Conservation (phyloP, 164 flowering plant species). For the Chloranthus sessilifolius region DNA sequence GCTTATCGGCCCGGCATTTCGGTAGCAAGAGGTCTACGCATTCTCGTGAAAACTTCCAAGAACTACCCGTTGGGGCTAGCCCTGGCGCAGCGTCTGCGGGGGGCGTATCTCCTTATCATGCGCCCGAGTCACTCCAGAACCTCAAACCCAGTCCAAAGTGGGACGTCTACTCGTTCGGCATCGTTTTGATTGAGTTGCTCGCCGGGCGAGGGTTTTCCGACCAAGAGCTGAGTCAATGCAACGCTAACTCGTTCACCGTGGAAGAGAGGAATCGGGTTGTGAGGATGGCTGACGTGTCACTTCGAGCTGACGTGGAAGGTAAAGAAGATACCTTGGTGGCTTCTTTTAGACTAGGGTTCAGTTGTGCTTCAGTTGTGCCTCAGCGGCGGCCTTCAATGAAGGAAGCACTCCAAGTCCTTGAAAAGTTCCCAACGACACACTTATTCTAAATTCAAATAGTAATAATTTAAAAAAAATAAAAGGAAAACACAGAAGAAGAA, state of each 20-base stretch:
- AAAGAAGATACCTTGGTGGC: conserved; percentile 70
- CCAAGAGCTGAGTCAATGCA: conserved; percentile 51
- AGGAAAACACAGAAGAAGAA: not conserved
- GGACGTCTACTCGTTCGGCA: conserved; percentile 91
- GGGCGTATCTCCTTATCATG: conserved; percentile 60
- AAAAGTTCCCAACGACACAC: conserved; percentile 40
- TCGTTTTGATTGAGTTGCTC: conserved; percentile 69
- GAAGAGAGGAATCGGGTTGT: conserved; percentile 57
- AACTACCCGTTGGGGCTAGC: conserved; percentile 26
- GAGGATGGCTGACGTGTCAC: conserved; percentile 68
- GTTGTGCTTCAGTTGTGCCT: conserved; percentile 55
- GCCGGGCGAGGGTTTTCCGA: conserved; percentile 54
- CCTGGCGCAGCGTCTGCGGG: conserved; percentile 53
- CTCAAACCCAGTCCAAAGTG: conserved; percentile 80
- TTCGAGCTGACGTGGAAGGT: conserved; percentile 76
- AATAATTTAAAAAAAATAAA: not conserved
- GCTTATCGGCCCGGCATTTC: conserved; percentile 64
- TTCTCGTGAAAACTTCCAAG: conserved; percentile 70
- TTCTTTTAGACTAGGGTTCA: conserved; percentile 59
- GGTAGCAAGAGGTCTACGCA: conserved; percentile 88
- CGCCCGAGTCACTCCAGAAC: conserved; percentile 83
- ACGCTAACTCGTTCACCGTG: conserved; percentile 28
- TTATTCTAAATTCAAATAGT: conserved; percentile 3
- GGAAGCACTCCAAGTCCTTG: conserved; percentile 73
- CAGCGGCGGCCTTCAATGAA: conserved; percentile 89